Base-by-base conservation (phyloP, 78 protist genomes). In the slime mould (Dictyostelium discoideum) region DNA sequence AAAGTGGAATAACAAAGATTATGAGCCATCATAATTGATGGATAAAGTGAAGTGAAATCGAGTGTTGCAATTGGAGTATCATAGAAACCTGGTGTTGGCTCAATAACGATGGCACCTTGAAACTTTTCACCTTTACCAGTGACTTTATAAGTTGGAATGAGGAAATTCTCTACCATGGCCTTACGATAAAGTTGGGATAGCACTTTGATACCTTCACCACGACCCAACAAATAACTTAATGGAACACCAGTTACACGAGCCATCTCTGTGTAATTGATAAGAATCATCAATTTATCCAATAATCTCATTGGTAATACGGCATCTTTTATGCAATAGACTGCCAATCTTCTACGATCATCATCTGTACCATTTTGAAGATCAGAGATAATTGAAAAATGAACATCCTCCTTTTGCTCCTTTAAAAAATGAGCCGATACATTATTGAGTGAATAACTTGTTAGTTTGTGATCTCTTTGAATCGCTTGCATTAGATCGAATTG, bases 1-100 rank as follows among this genome's bases (percentile, higher is more conserved):
- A 98, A 96, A 3, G 99, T 99, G 5, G 99, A 93, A 85, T 99
- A 99, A 95, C 99, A 99, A 39, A 99, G 97, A 92, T 99, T 99
- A 92, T 99, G 99, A 11, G 99, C 99, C 98, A 99, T 99, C 99
- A 99, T 99, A 92, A 99, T 99, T 10, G 99, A 99, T 26, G 99
- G 99, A 94, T 99, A 99, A 73, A 99, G 98, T 78, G 99, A 97
- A 13, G 99, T 93, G 86, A 99, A 99, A 93, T 99, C 99, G 67
- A 99, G 98, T 2, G 99, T 99, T 22, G 99, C 98, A 14, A 99
- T 98, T 20, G 99, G 99, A 39, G 3, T 13, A n/a, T 92, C 92
- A 85, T 98, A 98, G 86, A 90, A 98, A 22, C 99, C 99, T 14
- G 78, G 76, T 6, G 3, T 82, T 4, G 99, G 99, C n/a, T 98